Percentiles rank a stretch among this genome's conserved stretches.
Evolutionary conservation across 2,329 filamentous ascomycete species (phyloP).

Genomic region (Aureobasidium sp.): DNA sequence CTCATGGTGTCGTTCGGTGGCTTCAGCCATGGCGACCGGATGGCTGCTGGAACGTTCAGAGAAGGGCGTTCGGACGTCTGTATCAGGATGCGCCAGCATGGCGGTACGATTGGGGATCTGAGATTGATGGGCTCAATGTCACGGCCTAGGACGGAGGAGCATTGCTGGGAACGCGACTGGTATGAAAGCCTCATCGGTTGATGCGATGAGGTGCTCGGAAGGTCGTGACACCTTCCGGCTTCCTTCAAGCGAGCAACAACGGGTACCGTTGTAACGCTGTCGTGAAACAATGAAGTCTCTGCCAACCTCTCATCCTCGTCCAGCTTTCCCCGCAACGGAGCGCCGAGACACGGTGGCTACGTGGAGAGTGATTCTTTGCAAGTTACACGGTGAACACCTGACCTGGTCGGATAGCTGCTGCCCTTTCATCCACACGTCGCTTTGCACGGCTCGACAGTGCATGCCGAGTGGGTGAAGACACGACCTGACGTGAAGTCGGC

Average conservation of each 20-base stretch:
- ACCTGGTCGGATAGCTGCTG: background rate
- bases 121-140: background rate
- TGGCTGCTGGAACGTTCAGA: background rate
- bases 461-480: background rate
- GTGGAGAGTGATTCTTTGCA: background rate
- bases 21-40: constrained; percentile 3
- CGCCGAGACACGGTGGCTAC: constrained; percentile 3
- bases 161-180: background rate
- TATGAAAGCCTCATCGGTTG: background rate
- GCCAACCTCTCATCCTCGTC: background rate
- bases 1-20: background rate
- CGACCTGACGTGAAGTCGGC: constrained; percentile 4
- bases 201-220: background rate
- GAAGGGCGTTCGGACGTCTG: constrained; percentile 7
- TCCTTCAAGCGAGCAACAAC: background rate
- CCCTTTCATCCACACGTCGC: background rate
- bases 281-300: constrained; percentile 8
- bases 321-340: background rate
- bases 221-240: constrained; percentile 1
- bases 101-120: background rate
- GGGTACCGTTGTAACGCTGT: constrained; percentile 10
- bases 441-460: background rate
- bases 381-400: constrained; percentile 3
- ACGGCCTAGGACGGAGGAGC: background rate
- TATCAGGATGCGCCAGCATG: background rate